These are phyloP conservation scores for Penicillium goetzii DNA, from an alignment of 495 filamentous ascomycete genomes.

Conservation along the genomic window DNA sequence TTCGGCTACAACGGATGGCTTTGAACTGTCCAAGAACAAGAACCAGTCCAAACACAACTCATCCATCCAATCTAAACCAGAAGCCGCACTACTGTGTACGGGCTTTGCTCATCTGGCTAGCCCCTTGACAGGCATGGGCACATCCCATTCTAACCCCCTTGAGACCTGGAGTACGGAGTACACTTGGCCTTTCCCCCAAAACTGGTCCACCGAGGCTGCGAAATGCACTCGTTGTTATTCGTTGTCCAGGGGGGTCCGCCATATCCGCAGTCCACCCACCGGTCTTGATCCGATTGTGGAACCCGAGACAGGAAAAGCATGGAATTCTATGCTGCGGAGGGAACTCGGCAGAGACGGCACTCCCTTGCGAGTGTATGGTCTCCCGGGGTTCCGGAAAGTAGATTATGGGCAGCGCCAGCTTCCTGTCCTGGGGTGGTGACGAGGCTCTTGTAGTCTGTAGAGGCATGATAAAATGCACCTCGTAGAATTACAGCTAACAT, in stretches of 20 bases:
- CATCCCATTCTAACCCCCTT: constrained; percentile 8
- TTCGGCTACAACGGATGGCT: constrained; percentile 9
- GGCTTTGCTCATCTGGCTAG: background rate
- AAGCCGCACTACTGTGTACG: background rate
- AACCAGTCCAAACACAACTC: background rate
- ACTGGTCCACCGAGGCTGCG: constrained; percentile 30
- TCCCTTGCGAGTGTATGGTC: background rate
- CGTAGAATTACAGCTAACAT: background rate
- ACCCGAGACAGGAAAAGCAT: constrained; percentile 8
- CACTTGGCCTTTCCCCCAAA: constrained; percentile 6
- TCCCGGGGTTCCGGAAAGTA: background rate
- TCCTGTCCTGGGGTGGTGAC: background rate
- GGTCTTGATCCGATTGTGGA: constrained; percentile 20
- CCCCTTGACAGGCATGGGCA: background rate
- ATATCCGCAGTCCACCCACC: constrained; percentile 4
- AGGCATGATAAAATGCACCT: background rate
- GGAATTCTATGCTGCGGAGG: background rate
- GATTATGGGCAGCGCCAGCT: background rate
- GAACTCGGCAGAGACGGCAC: constrained; percentile 5
- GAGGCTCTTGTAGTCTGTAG: background rate
- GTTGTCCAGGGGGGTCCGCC: constrained; percentile 9
- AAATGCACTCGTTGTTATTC: constrained; percentile 32
- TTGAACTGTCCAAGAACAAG: background rate
- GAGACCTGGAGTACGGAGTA: constrained; percentile 16
- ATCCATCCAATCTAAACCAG: background rate